Conservation (phyloP, 176 grass and related monocot species). For the Musa itinerans region DNA sequence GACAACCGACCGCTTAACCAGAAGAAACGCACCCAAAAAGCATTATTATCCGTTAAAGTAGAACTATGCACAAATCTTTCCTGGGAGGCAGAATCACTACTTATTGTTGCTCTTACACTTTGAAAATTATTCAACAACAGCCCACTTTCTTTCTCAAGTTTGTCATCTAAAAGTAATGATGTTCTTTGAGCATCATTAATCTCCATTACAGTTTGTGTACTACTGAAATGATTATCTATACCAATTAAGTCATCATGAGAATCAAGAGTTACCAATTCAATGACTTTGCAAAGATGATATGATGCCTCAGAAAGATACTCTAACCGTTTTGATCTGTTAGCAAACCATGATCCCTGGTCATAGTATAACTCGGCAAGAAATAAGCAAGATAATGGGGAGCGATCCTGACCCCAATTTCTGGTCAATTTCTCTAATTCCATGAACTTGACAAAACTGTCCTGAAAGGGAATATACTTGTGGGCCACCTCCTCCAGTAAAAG, state of each 20-base stretch:
- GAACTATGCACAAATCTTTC: constrained; percentile 27
- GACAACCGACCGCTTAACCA: constrained; percentile 79
- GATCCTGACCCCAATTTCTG: constrained; percentile 60
- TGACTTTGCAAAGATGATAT: constrained; percentile 89
- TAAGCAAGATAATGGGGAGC: constrained; percentile 62
- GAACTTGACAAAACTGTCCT: constrained; percentile 64
- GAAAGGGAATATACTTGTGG: constrained; percentile 52
- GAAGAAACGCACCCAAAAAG: constrained; percentile 83
- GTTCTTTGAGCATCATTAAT: constrained; percentile 13
- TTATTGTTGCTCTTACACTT: constrained; percentile 22
- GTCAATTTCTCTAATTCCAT: constrained; percentile 77
- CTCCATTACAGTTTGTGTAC: constrained; percentile 14
- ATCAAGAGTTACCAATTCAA: constrained; percentile 55
- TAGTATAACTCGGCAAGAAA: constrained; percentile 93
- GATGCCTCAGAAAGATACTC: constrained; percentile 55
- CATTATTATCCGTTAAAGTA: constrained; percentile 29
- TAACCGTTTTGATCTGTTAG: constrained; percentile 42
- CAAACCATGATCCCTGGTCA: constrained; percentile 60
- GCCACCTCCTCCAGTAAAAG: constrained; percentile 79
- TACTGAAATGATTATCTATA: constrained; percentile 23
- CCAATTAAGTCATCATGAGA: constrained; percentile 31
- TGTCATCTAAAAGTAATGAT: constrained; percentile 26
- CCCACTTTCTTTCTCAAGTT: constrained; percentile 25
- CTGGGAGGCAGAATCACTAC: constrained; percentile 4
- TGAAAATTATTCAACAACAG: constrained; percentile 10